A percentile compares a stretch with the other conserved stretches of the same genome.
These are phyloP conservation scores for Penicillium freii DNA, from an alignment of 2,329 filamentous ascomycete genomes.

Conservation along the genomic window DNA sequence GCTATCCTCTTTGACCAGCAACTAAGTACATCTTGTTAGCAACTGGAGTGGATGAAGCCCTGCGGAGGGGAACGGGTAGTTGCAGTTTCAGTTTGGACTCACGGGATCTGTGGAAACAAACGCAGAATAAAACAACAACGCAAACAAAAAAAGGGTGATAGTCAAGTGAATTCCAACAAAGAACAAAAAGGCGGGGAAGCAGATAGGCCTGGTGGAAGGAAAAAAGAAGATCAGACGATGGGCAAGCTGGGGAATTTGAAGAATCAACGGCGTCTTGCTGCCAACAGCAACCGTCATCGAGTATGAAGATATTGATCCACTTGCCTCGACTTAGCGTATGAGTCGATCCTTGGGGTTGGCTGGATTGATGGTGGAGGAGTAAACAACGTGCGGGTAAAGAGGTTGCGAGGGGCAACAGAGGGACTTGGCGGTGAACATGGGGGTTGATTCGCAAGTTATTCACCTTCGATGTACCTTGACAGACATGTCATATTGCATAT, in stretches of 20 bases:
- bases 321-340: slow-evolving; percentile 18
- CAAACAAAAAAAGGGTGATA: slow-evolving; percentile 1
- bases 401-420: slow-evolving; percentile 36
- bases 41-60: neutral
- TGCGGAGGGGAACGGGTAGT: slow-evolving; percentile 13
- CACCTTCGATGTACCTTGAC: neutral
- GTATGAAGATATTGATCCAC: slow-evolving; percentile 22
- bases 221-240: slow-evolving; percentile 16
- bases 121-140: slow-evolving; percentile 16
- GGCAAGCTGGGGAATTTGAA: slow-evolving; percentile 30
- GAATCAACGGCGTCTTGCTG: slow-evolving; percentile 16
- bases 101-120: slow-evolving; percentile 22
- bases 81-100: slow-evolving; percentile 18
- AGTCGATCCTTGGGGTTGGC: slow-evolving; percentile 29
- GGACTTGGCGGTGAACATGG: slow-evolving; percentile 24
- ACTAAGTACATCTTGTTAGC: slow-evolving; percentile 27
- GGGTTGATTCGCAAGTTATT: slow-evolving; percentile 4
- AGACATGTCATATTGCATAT: slow-evolving; percentile 11
- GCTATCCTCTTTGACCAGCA: slow-evolving; percentile 33
- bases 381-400: slow-evolving; percentile 33
- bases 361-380: slow-evolving; percentile 27
- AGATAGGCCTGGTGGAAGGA: slow-evolving; percentile 9
- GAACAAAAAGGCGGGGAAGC: slow-evolving; percentile 6
- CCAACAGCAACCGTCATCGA: slow-evolving; percentile 29
- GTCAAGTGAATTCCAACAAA: slow-evolving; percentile 4